Evolutionary conservation across 352 stramenopile genomes (phyloP).

Genomic region (Globisporangium middletonii): DNA sequence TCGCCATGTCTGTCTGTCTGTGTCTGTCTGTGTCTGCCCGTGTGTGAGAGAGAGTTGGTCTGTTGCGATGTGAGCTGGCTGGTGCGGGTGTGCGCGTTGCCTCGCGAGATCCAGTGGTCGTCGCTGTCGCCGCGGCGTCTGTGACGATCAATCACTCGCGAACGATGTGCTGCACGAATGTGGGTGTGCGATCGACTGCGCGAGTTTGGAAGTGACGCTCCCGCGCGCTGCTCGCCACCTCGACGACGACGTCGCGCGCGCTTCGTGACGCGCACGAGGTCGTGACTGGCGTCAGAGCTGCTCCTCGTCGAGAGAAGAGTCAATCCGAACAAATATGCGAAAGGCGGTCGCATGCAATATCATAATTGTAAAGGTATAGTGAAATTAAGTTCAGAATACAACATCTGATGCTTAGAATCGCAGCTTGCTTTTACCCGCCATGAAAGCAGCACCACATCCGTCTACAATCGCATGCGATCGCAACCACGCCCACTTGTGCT

Average conservation of each 20-base stretch:
- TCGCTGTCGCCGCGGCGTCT: neutral
- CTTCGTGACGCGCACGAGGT: neutral
- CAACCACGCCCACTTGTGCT: too few species aligned
- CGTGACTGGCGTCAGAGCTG: neutral
- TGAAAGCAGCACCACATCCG: too few species aligned
- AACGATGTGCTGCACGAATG: neutral
- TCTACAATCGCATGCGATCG: too few species aligned
- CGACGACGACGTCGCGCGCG: neutral
- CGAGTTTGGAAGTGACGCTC: neutral
- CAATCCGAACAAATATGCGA: neutral
- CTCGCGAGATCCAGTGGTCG: too few species aligned
- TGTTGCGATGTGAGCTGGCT: neutral
- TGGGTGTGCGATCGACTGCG: neutral
- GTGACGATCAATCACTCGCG: neutral
- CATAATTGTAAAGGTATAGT: too few species aligned
- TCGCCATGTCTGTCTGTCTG: conserved; percentile 34
- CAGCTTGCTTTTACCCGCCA: too few species aligned
- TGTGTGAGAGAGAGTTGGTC: too few species aligned
- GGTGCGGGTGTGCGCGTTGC: neutral
- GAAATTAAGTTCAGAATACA: too few species aligned
- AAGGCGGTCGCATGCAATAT: too few species aligned
- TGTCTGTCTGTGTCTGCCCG: neutral
- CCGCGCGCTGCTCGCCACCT: neutral
- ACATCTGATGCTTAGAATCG: too few species aligned
- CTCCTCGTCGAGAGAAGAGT: neutral